A percentile compares a stretch with the other conserved stretches of the same genome.
Evolutionary conservation across 306 rosid genomes (phyloP).

Genomic region (Erythrophleum fordii): DNA sequence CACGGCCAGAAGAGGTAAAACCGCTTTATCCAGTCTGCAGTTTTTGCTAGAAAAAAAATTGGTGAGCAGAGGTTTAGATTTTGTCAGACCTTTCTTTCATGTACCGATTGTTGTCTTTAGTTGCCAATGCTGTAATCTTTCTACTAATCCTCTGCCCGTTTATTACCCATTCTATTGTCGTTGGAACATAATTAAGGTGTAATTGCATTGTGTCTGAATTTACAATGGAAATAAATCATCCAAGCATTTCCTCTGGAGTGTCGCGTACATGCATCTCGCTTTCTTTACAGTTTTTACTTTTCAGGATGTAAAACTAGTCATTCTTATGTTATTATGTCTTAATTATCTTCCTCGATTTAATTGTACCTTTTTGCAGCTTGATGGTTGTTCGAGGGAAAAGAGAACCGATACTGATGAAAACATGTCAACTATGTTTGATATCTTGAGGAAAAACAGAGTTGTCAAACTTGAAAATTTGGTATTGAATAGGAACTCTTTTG

Average conservation of each 20-base stretch:
- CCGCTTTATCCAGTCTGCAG: neutral
- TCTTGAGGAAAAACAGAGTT: constrained; percentile 48
- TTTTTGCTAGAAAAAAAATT: neutral
- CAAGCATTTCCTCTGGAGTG: neutral
- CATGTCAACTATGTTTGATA: constrained; percentile 55
- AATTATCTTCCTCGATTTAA: neutral
- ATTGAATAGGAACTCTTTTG: constrained; percentile 60
- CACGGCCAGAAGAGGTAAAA: constrained; percentile 48
- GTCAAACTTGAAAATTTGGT: constrained; percentile 54
- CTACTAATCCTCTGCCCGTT: constrained; percentile 16
- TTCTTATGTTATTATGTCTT: constrained; percentile 1
- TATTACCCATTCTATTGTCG: neutral
- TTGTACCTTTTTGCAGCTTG: constrained; percentile 41
- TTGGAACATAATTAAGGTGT: neutral
- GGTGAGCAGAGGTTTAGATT: constrained; percentile 7
- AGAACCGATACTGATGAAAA: constrained; percentile 46
- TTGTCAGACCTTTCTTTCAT: constrained; percentile 11
- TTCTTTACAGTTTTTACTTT: neutral
- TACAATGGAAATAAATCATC: neutral
- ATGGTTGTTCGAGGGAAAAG: constrained; percentile 33
- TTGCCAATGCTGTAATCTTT: neutral
- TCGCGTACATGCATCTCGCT: neutral
- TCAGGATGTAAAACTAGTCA: constrained; percentile 3
- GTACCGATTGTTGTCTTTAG: neutral
- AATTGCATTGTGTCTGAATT: neutral